phyloP scores from a whole-genome alignment of 2,329 filamentous ascomycete species.

The Aspergillus sp. region DNA sequence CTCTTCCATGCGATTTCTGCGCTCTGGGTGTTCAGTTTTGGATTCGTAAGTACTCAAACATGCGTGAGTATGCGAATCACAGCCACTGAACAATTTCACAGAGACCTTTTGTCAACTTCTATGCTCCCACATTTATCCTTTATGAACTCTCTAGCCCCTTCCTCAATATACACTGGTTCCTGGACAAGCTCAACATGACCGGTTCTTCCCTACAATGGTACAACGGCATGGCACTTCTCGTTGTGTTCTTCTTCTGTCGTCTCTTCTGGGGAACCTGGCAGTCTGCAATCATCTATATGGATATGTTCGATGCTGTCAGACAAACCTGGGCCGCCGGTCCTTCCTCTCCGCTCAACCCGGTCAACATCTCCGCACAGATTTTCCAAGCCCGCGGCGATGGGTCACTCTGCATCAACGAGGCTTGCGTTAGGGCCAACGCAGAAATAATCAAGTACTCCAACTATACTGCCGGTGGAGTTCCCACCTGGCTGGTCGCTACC shows the following conservation, averaged over 20 bases:
- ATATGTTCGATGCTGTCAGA: conserved; percentile 57
- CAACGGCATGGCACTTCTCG: conserved; percentile 61
- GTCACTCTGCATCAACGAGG: conserved; percentile 37
- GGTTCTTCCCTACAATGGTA: conserved; percentile 62
- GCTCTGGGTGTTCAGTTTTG: conserved; percentile 60
- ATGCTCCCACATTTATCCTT: conserved; percentile 64
- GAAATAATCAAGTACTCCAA: conserved; percentile 53
- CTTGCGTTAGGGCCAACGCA: conserved; percentile 41
- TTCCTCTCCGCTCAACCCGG: conserved; percentile 26
- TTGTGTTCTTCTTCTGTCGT: conserved; percentile 61
- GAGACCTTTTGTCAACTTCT: conserved; percentile 67
- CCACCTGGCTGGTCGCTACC: conserved; percentile 58
- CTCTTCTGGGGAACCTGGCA: conserved; percentile 64
- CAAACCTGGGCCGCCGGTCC: conserved; percentile 36
- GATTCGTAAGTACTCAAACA: conserved; percentile 57
- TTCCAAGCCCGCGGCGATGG: conserved; percentile 37
- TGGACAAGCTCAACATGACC: conserved; percentile 66
- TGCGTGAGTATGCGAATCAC: not conserved
- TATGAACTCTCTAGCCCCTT: conserved; percentile 68
- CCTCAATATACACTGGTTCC: conserved; percentile 70
- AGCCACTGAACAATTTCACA: conserved; percentile 28
- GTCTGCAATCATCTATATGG: conserved; percentile 58
- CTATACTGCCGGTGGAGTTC: conserved; percentile 42
- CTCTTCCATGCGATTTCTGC: conserved; percentile 62
- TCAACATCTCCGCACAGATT: conserved; percentile 33